Percentiles rank a stretch among this genome's conserved stretches.
Evolutionary conservation across 495 filamentous ascomycete genomes (phyloP).

Genomic region (Friedmanniomyces simplex): DNA sequence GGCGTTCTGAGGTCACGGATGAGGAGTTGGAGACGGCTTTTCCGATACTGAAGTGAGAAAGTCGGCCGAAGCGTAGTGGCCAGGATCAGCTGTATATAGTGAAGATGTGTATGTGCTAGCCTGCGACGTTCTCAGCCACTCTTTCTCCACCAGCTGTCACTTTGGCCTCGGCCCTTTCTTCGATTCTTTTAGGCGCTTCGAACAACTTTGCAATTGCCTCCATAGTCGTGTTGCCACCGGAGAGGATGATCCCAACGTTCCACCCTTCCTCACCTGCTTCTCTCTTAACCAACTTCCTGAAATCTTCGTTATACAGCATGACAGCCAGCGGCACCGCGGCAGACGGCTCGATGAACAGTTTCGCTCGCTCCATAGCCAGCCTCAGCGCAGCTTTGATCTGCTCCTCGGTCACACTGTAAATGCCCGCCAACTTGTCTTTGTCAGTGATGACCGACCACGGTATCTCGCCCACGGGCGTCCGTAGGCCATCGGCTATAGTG

Average conservation of each 20-base stretch:
- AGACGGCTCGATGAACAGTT: conserved; percentile 85
- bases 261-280: conserved; percentile 66
- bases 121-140: conserved; percentile 40
- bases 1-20: too few species aligned
- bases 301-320: conserved; percentile 75
- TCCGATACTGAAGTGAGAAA: too few species aligned
- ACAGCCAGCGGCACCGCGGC: conserved; percentile 77
- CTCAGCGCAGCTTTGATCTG: conserved; percentile 70
- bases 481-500: conserved; percentile 83
- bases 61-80: too few species aligned
- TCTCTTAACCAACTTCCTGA: conserved; percentile 55
- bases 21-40: too few species aligned
- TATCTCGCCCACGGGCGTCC: conserved; percentile 67
- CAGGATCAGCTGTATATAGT: too few species aligned
- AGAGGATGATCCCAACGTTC: conserved; percentile 81
- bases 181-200: conserved; percentile 25
- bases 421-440: conserved; percentile 53
- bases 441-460: conserved; percentile 80
- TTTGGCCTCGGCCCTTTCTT: conserved; percentile 31
- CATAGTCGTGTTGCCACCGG: conserved; percentile 82
- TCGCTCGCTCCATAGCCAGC: conserved; percentile 79
- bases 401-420: conserved; percentile 71
- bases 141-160: conserved; percentile 32
- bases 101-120: conserved; percentile 18
- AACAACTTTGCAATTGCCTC: conserved; percentile 65